Evolutionary conservation across 2,329 filamentous ascomycete genomes (phyloP), one percentile per base, ranked within the genome.

Genomic region (Aspergillus ochraceoroseus): DNA sequence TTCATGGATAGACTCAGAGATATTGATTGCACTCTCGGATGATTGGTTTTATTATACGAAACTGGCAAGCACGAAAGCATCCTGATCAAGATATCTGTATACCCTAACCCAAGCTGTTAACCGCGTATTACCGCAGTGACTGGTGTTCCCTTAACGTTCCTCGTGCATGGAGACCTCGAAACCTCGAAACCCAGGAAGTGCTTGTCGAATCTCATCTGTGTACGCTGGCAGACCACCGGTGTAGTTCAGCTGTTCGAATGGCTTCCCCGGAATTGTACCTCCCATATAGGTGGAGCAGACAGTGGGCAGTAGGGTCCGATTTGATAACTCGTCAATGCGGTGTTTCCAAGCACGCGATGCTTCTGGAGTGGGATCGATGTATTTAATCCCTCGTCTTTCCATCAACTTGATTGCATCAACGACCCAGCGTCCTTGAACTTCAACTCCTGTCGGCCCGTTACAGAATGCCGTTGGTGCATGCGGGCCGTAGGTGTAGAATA

Each of bases 341-440:
- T 70, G 51, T 53, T 72, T 76, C 74, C 75, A 81, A 3, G 61
- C 52, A 4, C 67, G 54, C 5, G 70, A 64, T 0, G 70, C 70
- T 27, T 74, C 70, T 0, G 46, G 25, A 25, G 65, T 70, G 0
- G 74, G 65, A 43, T 79, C 69, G 39, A 80, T 70, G 38, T 70
- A 73, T 48, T 69, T 71, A 54, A 77, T 63, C 1, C 58, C 54
- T 27, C 73, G 62, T 1, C 51, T 48, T 47, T 67, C 57, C 48
- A 78, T 72, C 54, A 75, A 68, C 23, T 65, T 58, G 38, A 81
- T 74, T 4, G 57, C 57, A 27, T 74, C 68, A 4, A 65, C 61
- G 39, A 80, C 72, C 75, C 74, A 80, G 0, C 73, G 62, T 1
- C 75, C 76, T 49, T 82, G 77, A 1, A 76, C 52, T 46, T 79